Evolutionary conservation across 768 basidiomycete genomes (phyloP), one percentile per base, ranked within the genome.

Genomic region (Podaxis mareebaensis): DNA sequence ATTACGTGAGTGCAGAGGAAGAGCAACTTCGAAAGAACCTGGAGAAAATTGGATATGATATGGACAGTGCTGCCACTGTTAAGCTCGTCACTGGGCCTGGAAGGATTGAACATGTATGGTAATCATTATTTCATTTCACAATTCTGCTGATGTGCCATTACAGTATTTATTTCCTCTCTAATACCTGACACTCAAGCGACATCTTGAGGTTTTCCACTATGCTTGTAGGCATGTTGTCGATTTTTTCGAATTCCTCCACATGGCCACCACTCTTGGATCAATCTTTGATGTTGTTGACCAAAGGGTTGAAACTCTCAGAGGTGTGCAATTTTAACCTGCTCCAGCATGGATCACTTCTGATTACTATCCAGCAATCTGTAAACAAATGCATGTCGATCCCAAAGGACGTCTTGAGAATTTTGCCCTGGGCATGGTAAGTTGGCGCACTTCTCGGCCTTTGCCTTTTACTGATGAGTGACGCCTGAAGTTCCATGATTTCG

Each of bases 371-470:
- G 77, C 73, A 15, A 67, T 77, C 4, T 77, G 74, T 67, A 77
- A 76, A 52, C 74, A 77, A 60, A 75, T 72, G 0, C 72, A 76
- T 36, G 65, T 74, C 2, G 73, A 78, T 53, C 71, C 77, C 3
- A 68, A 74, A 56, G 67, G 70, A 22, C 71, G 70, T 15, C 66
- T 78, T 4, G 74, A 72, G 12, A 78, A 77, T 53, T 75, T 76
- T 48, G 76, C 76, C 2, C 76, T 78, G 58, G 77, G 77, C 5
- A 69, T 78, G 48, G 76, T 78, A 49, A 55, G 51, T 53, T n/a
- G n/a, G n/a, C n/a, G n/a, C n/a, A n/a, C n/a, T n/a, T n/a, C n/a
- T n/a, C n/a, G n/a, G n/a, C n/a, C n/a, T n/a, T n/a, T n/a, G n/a
- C n/a, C n/a, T n/a, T n/a, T n/a, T n/a, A n/a, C n/a, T n/a, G n/a